Conservation (phyloP, 495 filamentous ascomycete species). For the Trichoderma asperelloides region DNA sequence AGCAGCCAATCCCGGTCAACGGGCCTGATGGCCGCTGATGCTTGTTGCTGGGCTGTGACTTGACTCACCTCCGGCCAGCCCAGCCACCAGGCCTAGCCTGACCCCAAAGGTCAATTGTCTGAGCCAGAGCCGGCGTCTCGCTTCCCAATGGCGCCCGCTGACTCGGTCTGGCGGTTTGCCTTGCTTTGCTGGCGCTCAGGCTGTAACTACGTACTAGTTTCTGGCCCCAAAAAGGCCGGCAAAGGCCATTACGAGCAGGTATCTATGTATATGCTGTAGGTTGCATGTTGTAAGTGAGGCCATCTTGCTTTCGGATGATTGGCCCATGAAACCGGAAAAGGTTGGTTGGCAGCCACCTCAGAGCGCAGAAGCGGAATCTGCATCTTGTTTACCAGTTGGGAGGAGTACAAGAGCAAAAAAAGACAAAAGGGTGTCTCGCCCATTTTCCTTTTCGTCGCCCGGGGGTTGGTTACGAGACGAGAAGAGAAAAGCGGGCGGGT, state of each 20-base stretch:
- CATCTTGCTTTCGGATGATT: background rate
- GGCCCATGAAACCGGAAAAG: background rate
- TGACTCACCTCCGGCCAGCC: too few relatives aligned
- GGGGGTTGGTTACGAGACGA: background rate
- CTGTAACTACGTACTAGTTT: too few relatives aligned
- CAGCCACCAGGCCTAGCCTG: too few relatives aligned
- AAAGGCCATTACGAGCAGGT: too few relatives aligned
- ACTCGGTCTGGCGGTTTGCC: background rate
- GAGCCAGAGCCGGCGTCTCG: constrained; percentile 1
- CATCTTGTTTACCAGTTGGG: background rate
- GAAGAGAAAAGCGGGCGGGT: background rate
- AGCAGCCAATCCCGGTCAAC: too few relatives aligned
- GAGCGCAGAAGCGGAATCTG: background rate
- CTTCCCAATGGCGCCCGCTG: background rate
- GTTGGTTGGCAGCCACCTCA: background rate
- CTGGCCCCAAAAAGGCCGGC: too few relatives aligned
- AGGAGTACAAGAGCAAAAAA: background rate
- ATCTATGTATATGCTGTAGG: too few relatives aligned
- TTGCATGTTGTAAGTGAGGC: constrained; percentile 1
- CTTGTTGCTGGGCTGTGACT: background rate
- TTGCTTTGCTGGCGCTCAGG: background rate
- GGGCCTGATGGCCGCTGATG: background rate
- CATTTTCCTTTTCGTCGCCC: background rate
- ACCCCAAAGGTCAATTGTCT: background rate
- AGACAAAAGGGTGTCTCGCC: background rate